Evolutionary conservation across 2,329 filamentous ascomycete species (phyloP).

Genomic region (Botryotinia convoluta): DNA sequence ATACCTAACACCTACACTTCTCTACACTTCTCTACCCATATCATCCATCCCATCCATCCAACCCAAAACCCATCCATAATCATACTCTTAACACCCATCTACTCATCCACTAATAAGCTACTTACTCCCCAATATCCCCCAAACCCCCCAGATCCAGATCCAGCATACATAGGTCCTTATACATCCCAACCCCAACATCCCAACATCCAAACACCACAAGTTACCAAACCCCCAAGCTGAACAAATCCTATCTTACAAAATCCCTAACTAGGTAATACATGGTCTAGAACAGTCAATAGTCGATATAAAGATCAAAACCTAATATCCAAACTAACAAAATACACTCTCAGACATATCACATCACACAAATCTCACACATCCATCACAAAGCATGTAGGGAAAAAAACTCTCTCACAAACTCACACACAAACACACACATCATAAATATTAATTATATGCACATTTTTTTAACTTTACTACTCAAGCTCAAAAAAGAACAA

Average conservation of each 20-base stretch:
- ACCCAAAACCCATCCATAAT: too few species aligned
- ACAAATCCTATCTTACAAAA: not conserved
- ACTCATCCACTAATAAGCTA: not conserved
- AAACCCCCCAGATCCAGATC: not conserved
- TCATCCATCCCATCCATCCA: too few species aligned
- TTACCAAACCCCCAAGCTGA: not conserved
- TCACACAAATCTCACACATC: not conserved
- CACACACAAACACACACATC: not conserved
- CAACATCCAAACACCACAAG: not conserved
- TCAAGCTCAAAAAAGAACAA: slow-evolving; percentile 2
- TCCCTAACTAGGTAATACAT: not conserved
- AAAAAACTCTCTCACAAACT: too few species aligned
- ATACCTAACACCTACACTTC: too few species aligned
- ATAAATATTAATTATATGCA: slow-evolving; percentile 16
- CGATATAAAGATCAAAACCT: not conserved
- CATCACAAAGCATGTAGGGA: not conserved
- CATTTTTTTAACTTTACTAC: slow-evolving; percentile 1
- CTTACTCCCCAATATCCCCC: too few species aligned
- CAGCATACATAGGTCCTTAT: too few species aligned
- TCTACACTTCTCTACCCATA: too few species aligned
- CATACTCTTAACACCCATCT: not conserved
- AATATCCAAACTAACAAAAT: not conserved
- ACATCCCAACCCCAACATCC: too few species aligned
- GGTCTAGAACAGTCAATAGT: not conserved
- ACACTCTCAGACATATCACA: not conserved